Evolutionary conservation across 805 yeast species (phyloP), one percentile per base, ranked within the genome.

Genomic region (Kodamaea jinghongensis): DNA sequence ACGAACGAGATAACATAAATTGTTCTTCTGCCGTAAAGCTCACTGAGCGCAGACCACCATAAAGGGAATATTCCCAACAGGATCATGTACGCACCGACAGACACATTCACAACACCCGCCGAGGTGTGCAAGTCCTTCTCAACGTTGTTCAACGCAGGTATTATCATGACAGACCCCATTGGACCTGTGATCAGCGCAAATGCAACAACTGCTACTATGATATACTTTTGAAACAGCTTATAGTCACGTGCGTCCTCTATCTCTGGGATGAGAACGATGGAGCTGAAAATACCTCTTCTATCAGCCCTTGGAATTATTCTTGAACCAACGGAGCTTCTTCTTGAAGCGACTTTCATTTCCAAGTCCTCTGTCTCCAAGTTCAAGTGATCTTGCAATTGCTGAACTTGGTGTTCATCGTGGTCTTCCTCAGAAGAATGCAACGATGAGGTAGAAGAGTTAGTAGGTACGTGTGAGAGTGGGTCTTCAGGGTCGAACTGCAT

Each of bases 41-140:
- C 96, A 29, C 89, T 79, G 42, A 85, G 73, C 7, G 83, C 77
- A 5, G 91, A 82, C 95, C 96, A 88, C 93, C 95, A 87, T 32
- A 88, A 55, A 2, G 96, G 96, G 51, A 86, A 79, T 1, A 88
- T 67, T 11, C 96, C 96, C 26, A 88, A 54, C 1, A 89, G 70
- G 8, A 86, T 54, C 22, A 86, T 60, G 56, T 86, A 88, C 8
- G 86, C 73, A 49, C 96, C 96, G 36, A 86, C 87, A 2, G 91
- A 79, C 12, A 87, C 71, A 52, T 86, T 87, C 16, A 86, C 87
- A 51, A 77, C 69, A 20, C 79, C 64, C 1, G 73, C 73, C 3
- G 76, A 52, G 0, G 95, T 81, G 31, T 81, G 31, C 12, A 85
- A 69, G 13, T 76, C 78, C 1, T 48, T 45, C 4, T 74, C 73